Conservation (phyloP, 1,284 basidiomycete species). For the Ustilago bromivora region DNA sequence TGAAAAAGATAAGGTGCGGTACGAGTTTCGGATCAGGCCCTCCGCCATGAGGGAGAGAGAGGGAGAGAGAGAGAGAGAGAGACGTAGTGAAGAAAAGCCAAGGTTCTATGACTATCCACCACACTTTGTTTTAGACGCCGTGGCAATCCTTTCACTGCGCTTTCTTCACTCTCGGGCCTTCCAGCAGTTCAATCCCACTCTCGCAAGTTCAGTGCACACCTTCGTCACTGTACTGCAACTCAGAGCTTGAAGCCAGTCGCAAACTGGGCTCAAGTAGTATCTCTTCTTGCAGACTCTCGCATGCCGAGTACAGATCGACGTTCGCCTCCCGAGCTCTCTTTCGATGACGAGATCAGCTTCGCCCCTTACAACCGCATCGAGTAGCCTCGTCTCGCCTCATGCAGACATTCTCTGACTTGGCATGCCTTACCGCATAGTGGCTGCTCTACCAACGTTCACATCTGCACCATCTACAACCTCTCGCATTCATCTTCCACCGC, state of each 20-base stretch:
- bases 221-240: not conserved
- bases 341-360: not conserved
- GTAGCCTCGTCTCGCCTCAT: not conserved
- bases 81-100: not conserved
- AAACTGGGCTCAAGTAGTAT: not conserved
- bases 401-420: not conserved
- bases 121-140: conserved; percentile 17
- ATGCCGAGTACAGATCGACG: conserved; percentile 18
- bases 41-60: not conserved
- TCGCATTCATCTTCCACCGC: not conserved
- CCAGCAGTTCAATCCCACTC: not conserved
- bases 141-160: not conserved
- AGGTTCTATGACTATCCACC: conserved; percentile 47
- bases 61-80: too few relatives aligned
- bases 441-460: conserved; percentile 34
- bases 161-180: not conserved
- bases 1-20: conserved; percentile 1
- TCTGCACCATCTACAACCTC: not conserved
- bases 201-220: not conserved
- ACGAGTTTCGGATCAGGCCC: conserved; percentile 9
- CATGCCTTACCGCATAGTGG: conserved; percentile 14
- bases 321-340: conserved; percentile 8
- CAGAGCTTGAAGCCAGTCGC: not conserved
- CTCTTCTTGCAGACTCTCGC: not conserved
- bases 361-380: conserved; percentile 9